Conservation (phyloP, 2,329 filamentous ascomycete genomes). For the Pyricularia grisea region DNA sequence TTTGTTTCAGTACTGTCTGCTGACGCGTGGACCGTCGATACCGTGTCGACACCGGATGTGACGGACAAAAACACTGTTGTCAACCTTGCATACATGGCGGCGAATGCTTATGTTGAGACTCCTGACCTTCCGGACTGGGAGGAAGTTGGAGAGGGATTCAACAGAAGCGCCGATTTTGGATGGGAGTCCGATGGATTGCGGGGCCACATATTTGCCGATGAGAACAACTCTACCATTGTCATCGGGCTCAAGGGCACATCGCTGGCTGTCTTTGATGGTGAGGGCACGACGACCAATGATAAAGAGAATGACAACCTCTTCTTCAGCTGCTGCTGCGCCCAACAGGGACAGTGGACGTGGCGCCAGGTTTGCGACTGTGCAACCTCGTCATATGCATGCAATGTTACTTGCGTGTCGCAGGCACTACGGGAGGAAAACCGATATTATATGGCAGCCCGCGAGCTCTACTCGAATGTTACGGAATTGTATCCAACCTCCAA, state of each 20-base stretch:
- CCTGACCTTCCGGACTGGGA: conserved; percentile 71
- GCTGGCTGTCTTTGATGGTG: conserved; percentile 88
- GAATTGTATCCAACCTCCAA: conserved; percentile 76
- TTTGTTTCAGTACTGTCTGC: conserved; percentile 58
- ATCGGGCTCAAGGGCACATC: conserved; percentile 91
- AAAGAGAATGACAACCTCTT: conserved; percentile 97
- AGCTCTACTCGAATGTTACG: conserved; percentile 88
- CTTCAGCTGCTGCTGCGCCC: conserved; percentile 94
- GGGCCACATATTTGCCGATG: conserved; percentile 86
- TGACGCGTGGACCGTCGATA: conserved; percentile 75
- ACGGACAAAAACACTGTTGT: conserved; percentile 79
- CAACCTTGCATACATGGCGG: conserved; percentile 77
- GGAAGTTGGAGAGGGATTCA: conserved; percentile 69
- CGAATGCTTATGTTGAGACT: conserved; percentile 76
- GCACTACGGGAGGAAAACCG: conserved; percentile 73
- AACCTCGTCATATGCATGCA: conserved; percentile 78
- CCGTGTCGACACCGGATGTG: conserved; percentile 69
- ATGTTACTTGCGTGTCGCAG: conserved; percentile 76
- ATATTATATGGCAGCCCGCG: conserved; percentile 82
- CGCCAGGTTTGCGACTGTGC: conserved; percentile 91
- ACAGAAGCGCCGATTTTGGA: conserved; percentile 81
- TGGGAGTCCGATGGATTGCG: conserved; percentile 85
- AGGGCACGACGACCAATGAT: conserved; percentile 92
- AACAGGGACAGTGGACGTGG: conserved; percentile 85
- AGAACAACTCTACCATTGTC: conserved; percentile 75